Conservation (phyloP, 1,284 basidiomycete species). For the Malassezia yamatoensis region DNA sequence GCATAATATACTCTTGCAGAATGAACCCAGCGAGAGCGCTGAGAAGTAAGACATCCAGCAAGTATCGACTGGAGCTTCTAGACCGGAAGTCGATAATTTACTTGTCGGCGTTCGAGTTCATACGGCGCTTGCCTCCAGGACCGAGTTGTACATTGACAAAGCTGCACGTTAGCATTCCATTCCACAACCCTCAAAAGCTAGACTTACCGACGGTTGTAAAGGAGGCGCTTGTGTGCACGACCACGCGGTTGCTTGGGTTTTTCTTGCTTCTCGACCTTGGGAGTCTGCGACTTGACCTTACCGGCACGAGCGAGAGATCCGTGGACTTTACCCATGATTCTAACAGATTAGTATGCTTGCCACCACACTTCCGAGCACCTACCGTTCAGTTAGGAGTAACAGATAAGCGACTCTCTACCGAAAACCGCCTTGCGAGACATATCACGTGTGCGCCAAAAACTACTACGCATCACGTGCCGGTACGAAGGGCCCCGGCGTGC, state of each 20-base stretch:
- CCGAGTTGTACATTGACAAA: slow-evolving; percentile 89
- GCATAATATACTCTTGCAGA: too few species aligned
- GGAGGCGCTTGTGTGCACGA: slow-evolving; percentile 86
- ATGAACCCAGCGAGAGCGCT: too few species aligned
- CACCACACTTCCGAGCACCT: background rate
- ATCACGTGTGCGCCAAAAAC: slow-evolving; percentile 14
- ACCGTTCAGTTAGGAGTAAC: slow-evolving; percentile 15
- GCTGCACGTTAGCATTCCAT: slow-evolving; percentile 50
- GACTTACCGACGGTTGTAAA: slow-evolving; percentile 82
- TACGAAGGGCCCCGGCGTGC: too few species aligned
- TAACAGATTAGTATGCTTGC: slow-evolving; percentile 7
- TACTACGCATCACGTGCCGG: slow-evolving; percentile 7
- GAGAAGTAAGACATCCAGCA: too few species aligned
- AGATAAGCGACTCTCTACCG: background rate
- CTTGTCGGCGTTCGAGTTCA: slow-evolving; percentile 53
- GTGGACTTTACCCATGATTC: slow-evolving; percentile 66
- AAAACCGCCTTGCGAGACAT: background rate
- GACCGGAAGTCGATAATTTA: slow-evolving; percentile 15
- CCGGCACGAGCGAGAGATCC: slow-evolving; percentile 99
- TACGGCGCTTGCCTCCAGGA: slow-evolving; percentile 85
- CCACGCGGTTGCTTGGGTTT: slow-evolving; percentile 95
- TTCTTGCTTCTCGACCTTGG: slow-evolving; percentile 83
- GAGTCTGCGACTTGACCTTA: slow-evolving; percentile 96
- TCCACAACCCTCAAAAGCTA: slow-evolving; percentile 7
- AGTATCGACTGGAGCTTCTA: too few species aligned